phyloP scores from a whole-genome alignment of 441 rosid genomes.

The Gossypium gossypioides region DNA sequence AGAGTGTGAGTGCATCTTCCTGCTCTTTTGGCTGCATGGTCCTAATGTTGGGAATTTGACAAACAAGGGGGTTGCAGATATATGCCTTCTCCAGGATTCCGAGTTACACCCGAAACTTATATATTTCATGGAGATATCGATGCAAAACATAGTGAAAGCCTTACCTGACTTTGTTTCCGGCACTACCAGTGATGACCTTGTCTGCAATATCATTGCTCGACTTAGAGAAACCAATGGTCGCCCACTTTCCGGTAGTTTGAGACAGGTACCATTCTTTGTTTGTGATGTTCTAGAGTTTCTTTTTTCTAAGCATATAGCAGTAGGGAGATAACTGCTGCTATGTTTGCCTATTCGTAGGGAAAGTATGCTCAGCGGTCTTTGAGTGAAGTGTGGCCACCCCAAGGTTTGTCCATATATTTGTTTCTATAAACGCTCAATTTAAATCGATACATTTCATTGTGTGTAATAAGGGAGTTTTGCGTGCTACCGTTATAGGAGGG shows the following conservation, averaged over 20 bases:
- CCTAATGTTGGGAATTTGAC: conserved; percentile 18
- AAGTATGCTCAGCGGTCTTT: neutral
- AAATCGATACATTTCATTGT: neutral
- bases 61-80: conserved; percentile 26
- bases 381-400: neutral
- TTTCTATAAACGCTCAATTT: neutral
- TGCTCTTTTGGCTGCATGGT: conserved; percentile 40
- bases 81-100: conserved; percentile 24
- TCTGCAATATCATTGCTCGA: neutral
- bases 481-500: neutral
- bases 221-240: neutral
- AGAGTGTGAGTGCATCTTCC: conserved; percentile 33
- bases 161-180: neutral
- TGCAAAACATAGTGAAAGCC: conserved; percentile 10
- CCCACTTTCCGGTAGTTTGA: neutral
- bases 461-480: neutral
- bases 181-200: neutral
- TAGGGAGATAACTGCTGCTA: neutral
- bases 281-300: neutral
- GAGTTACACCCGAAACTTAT: conserved; percentile 16
- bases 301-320: neutral
- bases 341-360: conserved; percentile 18
- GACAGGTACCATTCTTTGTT: conserved; percentile 16
- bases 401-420: conserved; percentile 21
- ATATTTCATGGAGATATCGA: conserved; percentile 20